Conservation (phyloP, 2,329 filamentous ascomycete species). For the Ceratocystis smalleyi region DNA sequence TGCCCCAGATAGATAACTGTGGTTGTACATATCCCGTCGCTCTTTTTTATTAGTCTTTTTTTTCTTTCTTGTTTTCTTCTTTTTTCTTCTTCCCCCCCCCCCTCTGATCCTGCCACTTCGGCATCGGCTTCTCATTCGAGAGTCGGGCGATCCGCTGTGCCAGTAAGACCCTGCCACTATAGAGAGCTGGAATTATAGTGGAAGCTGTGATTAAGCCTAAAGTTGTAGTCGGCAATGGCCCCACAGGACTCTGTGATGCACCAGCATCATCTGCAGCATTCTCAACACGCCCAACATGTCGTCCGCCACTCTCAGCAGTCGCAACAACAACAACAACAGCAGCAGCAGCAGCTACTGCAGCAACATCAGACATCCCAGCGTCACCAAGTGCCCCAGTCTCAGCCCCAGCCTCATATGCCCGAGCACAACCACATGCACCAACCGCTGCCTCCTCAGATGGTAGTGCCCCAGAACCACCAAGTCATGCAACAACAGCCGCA, state of each 20-base stretch:
- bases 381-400: not conserved
- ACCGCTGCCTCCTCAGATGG: not conserved
- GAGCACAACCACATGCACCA: conserved; percentile 5
- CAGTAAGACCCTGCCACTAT: not conserved
- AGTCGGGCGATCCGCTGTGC: conserved; percentile 5
- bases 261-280: conserved; percentile 21
- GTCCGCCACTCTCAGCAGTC: conserved; percentile 17
- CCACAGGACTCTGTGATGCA: conserved; percentile 15
- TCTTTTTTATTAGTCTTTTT: not conserved
- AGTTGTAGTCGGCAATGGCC: conserved; percentile 6
- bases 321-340: not conserved
- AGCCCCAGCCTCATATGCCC: conserved; percentile 1
- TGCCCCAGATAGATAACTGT: not conserved
- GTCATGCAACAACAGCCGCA: not conserved
- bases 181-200: not conserved
- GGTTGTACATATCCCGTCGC: not conserved
- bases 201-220: not conserved
- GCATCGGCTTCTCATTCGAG: not conserved
- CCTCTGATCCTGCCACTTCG: not conserved
- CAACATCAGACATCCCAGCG: conserved; percentile 20
- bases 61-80: no score
- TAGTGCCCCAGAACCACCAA: conserved; percentile 5
- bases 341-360: conserved; percentile 17
- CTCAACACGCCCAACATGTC: conserved; percentile 13
- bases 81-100: no score